Evolutionary conservation across 1,284 basidiomycete species (phyloP), one percentile per base, ranked within the genome.

Genomic region (Jaminaea rosea): DNA sequence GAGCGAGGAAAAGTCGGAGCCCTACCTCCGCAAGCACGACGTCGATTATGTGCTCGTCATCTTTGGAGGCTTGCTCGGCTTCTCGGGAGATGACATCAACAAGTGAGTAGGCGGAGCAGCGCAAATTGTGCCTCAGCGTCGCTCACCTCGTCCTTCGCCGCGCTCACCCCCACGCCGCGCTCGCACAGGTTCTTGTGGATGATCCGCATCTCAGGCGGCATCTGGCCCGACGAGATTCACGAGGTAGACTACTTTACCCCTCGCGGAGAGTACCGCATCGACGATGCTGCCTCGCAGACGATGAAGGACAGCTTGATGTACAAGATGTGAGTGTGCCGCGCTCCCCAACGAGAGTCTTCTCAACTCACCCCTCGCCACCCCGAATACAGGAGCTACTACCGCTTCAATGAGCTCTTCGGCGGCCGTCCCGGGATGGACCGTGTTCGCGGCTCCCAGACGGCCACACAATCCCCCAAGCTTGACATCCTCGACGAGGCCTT

Each of bases 31-130:
- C 60, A 87, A 94, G 77, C 94, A 99, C 75, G 94, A 99, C 71
- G 94, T 98, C 50, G 89, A 93, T 75, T 98, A 99, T 72, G 85
- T 99, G 44, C 84, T 99, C 50, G 81, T 98, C 77, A 96, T 99
- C 77, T 98, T 97, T 75, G 93, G 94, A 47, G 93, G 91, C 29
- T 79, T 99, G 41, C 80, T 98, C 50, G 94, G 93, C 15, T 99
- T 96, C 77, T 92, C 88, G 21, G 94, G 94, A 13, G 94, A 99
- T 76, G 94, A 99, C 75, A 89, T 99, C 78, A 99, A 99, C 83
- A 99, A 98, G 78, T n/a, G n/a, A n/a, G n/a, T n/a, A n/a, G n/a
- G n/a, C n/a, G n/a, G n/a, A n/a, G n/a, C n/a, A n/a, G n/a, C n/a
- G n/a, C n/a, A n/a, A n/a, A n/a, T n/a, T n/a, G n/a, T n/a, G n/a